phyloP scores from a whole-genome alignment of 495 filamentous ascomycete genomes.

The Cercophora newfieldiana region DNA sequence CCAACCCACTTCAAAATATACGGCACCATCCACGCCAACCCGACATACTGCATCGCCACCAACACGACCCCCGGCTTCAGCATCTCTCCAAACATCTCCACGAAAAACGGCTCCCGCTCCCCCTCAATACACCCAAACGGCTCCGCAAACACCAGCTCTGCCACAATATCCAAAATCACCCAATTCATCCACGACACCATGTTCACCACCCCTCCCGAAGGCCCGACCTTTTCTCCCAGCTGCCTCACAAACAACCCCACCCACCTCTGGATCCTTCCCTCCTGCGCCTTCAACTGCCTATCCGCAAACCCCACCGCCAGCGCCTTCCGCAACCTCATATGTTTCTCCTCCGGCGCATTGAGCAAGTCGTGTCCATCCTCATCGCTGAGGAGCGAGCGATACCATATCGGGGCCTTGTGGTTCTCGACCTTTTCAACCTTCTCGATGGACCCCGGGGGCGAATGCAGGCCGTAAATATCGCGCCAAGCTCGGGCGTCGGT shows the following conservation, averaged over 20 bases:
- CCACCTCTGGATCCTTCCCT: constrained; percentile 33
- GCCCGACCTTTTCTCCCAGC: constrained; percentile 22
- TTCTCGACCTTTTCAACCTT: constrained; percentile 22
- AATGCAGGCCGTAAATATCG: constrained; percentile 52
- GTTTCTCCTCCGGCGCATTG: constrained; percentile 30
- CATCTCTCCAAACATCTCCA: background rate
- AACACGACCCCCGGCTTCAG: background rate
- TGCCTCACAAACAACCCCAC: constrained; percentile 39
- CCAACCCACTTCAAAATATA: background rate
- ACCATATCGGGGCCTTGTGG: constrained; percentile 38
- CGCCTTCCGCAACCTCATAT: constrained; percentile 40
- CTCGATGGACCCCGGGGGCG: background rate
- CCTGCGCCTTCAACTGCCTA: constrained; percentile 36
- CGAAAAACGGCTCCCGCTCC: background rate
- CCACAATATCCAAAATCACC: background rate
- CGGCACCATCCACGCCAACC: background rate
- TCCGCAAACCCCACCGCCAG: constrained; percentile 49
- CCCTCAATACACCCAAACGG: constrained; percentile 1
- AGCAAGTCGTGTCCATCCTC: constrained; percentile 14
- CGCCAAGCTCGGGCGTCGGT: constrained; percentile 50
- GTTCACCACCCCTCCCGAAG: constrained; percentile 11
- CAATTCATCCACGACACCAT: background rate
- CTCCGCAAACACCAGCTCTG: background rate
- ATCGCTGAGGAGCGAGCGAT: background rate
- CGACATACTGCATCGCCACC: background rate